These are phyloP conservation scores for Alternaria infectoria DNA, from an alignment of 2,329 filamentous ascomycete species.

Conservation along the genomic window DNA sequence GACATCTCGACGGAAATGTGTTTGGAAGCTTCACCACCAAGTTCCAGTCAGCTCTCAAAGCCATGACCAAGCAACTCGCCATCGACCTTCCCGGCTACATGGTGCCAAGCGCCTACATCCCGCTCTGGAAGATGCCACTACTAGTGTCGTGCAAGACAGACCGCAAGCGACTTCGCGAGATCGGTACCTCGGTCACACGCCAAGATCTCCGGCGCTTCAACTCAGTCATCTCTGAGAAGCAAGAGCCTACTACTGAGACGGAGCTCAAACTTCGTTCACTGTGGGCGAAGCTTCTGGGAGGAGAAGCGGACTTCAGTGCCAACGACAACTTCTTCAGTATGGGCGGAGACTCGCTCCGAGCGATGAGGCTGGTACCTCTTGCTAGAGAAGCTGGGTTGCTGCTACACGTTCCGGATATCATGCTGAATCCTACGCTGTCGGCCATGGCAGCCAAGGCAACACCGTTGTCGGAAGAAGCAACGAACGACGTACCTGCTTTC, in stretches of 20 bases:
- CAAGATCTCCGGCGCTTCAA: conserved; percentile 43
- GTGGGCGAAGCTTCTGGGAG: conserved; percentile 43
- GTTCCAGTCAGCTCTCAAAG: conserved; percentile 34
- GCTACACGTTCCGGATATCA: conserved; percentile 63
- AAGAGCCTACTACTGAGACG: conserved; percentile 38
- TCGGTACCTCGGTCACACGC: conserved; percentile 38
- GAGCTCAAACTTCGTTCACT: conserved; percentile 36
- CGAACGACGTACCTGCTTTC: conserved; percentile 40
- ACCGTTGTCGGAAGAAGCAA: conserved; percentile 19
- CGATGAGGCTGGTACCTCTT: conserved; percentile 64
- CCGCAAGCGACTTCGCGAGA: conserved; percentile 43
- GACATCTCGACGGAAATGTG: conserved; percentile 39
- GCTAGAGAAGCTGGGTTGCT: conserved; percentile 57
- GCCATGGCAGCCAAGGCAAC: conserved; percentile 54
- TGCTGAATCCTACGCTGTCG: conserved; percentile 54
- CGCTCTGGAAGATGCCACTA: conserved; percentile 45
- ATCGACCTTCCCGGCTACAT: conserved; percentile 43
- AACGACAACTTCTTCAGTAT: conserved; percentile 55
- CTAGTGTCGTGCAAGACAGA: conserved; percentile 47
- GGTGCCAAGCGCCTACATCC: conserved; percentile 45
- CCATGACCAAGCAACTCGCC: conserved; percentile 39
- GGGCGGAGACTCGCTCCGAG: conserved; percentile 59
- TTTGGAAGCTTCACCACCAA: conserved; percentile 42
- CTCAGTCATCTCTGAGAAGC: conserved; percentile 53
- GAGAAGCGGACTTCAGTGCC: conserved; percentile 40